Base-by-base conservation (phyloP, 495 filamentous ascomycete genomes). In the Xylaria intraflava region DNA sequence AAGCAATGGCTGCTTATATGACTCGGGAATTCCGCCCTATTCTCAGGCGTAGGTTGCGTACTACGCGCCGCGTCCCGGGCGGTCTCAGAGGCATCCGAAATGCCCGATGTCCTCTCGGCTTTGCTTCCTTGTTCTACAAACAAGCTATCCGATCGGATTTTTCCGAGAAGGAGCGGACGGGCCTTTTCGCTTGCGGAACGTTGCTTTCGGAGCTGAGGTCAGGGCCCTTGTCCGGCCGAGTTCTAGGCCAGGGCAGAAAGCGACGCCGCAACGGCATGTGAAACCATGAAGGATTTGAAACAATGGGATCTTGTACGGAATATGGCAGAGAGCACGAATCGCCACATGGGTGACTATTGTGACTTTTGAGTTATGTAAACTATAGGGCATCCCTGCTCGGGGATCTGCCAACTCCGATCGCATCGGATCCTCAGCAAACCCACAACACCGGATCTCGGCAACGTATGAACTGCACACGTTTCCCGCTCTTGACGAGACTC, bases 1-100 rank as follows among this genome's bases (percentile, higher is more conserved):
- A n/a, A 5, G 10, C 10, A 29, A 24, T 53, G 50, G 50, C 50
- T 53, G 50, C 50, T 53, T 53, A 53, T 46, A 30, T 45, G 41
- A 30, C n/a, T 46, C 50, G 50, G 50, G 17, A 10, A 46, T 27
- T 27, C 41, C 41, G 50, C 27, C 4, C 19, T 35, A 9, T 23
- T 26, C 38, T 44, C 22, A 10, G n/a, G 19, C 6, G 12, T 17
- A 16, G 33, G 31, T 27, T 12, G 31, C 27, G 41, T 36, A 45
- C 23, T n/a, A 45, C 40, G 27, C 12, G 41, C 31, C 22, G 6
- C 23, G 23, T 27, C 17, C 30, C 41, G 29, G 40, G 11, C 19
- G 26, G n/a, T 10, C 26, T 46, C 8, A 5, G 0, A 26, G 30
- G 20, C 14, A 16, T 30, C 31, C 31, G 29, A 53, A 42, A 26